phyloP scores from a whole-genome alignment of 2,329 filamentous ascomycete genomes.

The Keithomyces neogunnii region DNA sequence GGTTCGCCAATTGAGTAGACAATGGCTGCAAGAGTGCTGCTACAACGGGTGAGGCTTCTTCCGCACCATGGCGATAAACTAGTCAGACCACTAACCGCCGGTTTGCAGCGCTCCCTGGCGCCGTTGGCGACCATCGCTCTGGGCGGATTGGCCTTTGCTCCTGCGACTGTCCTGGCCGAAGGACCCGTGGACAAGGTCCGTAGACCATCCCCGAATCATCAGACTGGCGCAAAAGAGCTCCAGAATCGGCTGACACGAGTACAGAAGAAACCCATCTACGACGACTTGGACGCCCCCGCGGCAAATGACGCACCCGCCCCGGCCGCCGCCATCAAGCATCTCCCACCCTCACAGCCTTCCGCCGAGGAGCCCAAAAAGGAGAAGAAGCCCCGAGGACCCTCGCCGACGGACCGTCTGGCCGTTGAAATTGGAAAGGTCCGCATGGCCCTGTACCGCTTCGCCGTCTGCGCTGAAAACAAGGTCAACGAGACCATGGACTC shows the following conservation, averaged over 20 bases:
- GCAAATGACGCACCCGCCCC: constrained; percentile 16
- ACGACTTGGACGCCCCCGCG: constrained; percentile 48
- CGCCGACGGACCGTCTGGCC: constrained; percentile 84
- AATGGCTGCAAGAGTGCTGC: constrained; percentile 53
- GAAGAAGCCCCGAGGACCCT: constrained; percentile 41
- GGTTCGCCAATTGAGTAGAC: constrained; percentile 34
- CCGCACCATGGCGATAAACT: constrained; percentile 7
- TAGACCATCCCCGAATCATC: not conserved
- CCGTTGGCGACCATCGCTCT: constrained; percentile 45
- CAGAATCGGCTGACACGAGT: not conserved
- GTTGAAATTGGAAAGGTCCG: constrained; percentile 72
- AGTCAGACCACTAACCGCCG: constrained; percentile 19
- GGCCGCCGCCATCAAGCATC: constrained; percentile 17
- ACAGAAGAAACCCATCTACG: constrained; percentile 69
- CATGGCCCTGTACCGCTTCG: constrained; percentile 69
- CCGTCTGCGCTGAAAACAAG: constrained; percentile 66
- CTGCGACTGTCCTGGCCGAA: constrained; percentile 43
- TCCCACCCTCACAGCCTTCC: constrained; percentile 18
- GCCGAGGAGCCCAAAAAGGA: constrained; percentile 22
- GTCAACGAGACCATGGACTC: constrained; percentile 76
- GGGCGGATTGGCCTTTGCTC: constrained; percentile 38
- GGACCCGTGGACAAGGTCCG: constrained; percentile 30
- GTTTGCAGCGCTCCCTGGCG: constrained; percentile 39
- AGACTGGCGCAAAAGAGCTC: not conserved
- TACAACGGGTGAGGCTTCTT: constrained; percentile 40